Conservation (phyloP, 1,284 basidiomycete species). For the Puccinia coronata region DNA sequence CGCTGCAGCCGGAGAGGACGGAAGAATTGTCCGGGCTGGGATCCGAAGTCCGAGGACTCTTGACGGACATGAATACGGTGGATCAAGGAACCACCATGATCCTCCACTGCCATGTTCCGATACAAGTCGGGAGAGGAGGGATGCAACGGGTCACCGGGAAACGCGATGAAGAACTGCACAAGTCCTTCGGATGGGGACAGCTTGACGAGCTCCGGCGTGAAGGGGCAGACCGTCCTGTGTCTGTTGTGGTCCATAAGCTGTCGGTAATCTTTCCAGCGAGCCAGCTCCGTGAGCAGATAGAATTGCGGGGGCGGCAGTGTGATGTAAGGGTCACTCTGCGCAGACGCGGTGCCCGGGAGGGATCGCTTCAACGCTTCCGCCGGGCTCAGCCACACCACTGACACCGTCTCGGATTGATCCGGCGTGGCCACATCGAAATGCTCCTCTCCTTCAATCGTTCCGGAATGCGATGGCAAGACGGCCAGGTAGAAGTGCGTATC, state of each 20-base stretch:
- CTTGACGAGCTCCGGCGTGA: constrained; percentile 38
- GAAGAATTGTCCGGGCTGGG: constrained; percentile 26
- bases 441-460: neutral
- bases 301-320: constrained; percentile 54
- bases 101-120: neutral
- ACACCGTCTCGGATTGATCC: constrained; percentile 52
- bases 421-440: constrained; percentile 26
- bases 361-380: constrained; percentile 49
- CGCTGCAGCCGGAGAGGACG: constrained; percentile 26
- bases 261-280: constrained; percentile 27
- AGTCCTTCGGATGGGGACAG: neutral
- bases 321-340: constrained; percentile 4
- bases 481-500: constrained; percentile 56
- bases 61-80: constrained; percentile 30
- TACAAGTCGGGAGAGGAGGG: constrained; percentile 6
- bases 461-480: constrained; percentile 50
- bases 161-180: neutral
- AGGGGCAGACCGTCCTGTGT: neutral
- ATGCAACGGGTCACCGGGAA: constrained; percentile 47
- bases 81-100: neutral
- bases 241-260: neutral
- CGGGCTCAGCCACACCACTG: constrained; percentile 53
- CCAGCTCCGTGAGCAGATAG: constrained; percentile 53
- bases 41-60: constrained; percentile 3
- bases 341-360: neutral